Percentiles rank a stretch among this genome's conserved stretches.
phyloP scores from a whole-genome alignment of 1,284 basidiomycete species.

The Sporisorium scitamineum region DNA sequence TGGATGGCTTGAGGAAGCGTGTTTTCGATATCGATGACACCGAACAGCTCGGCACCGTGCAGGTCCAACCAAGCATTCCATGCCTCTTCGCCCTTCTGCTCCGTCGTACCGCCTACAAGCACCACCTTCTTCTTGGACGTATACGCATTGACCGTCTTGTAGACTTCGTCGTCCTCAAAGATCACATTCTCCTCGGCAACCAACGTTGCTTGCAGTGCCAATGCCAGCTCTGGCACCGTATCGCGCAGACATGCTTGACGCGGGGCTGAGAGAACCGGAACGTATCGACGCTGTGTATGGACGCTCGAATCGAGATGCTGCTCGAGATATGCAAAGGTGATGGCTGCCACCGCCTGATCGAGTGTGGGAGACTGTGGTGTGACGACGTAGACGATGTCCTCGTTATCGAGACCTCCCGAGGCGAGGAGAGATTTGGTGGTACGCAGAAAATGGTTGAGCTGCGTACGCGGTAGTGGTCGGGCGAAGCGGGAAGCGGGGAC shows the following conservation, averaged over 20 bases:
- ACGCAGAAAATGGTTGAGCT: constrained; percentile 46
- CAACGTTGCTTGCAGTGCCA: constrained; percentile 42
- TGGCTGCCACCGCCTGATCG: constrained; percentile 39
- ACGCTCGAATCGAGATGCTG: constrained; percentile 18
- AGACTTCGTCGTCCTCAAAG: constrained; percentile 46
- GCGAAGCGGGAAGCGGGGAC: constrained; percentile 31
- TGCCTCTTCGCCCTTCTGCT: constrained; percentile 17
- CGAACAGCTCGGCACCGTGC: constrained; percentile 42
- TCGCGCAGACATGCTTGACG: constrained; percentile 11
- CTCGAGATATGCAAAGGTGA: constrained; percentile 32
- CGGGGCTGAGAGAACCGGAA: constrained; percentile 31
- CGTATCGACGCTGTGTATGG: constrained; percentile 38
- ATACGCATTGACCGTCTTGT: constrained; percentile 37
- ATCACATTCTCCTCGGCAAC: constrained; percentile 33
- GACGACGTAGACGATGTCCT: constrained; percentile 45
- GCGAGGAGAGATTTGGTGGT: constrained; percentile 41
- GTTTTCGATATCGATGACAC: constrained; percentile 40
- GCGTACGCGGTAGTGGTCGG: constrained; percentile 37
- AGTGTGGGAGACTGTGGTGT: constrained; percentile 26
- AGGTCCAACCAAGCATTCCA: constrained; percentile 44
- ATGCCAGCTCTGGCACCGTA: constrained; percentile 14
- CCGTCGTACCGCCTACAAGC: constrained; percentile 28
- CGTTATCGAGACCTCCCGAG: constrained; percentile 43
- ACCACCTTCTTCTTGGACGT: constrained; percentile 40
- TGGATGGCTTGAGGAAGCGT: constrained; percentile 35